Base-by-base conservation (phyloP, 306 rosid genomes). In the Hippophae tibetana region DNA sequence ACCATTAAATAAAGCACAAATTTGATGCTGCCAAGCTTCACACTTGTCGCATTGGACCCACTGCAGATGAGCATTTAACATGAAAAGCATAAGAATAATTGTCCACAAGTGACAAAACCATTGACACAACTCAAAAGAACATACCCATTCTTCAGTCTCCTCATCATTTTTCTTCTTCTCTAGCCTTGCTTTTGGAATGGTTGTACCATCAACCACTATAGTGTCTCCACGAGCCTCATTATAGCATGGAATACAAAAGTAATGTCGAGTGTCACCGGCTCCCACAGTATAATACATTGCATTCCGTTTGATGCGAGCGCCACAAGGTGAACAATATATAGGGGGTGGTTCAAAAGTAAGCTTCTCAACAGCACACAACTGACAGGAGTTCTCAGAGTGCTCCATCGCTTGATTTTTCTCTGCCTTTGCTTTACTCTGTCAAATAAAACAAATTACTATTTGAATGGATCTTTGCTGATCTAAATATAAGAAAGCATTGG, bases 31-130 rank as follows among this genome's bases (percentile, higher is more conserved):
- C 97, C 99, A 93, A 47, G 97, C 99, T 80, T 93, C 97, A 61
- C 99, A 93, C 76, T 88, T 93, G 78, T 93, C 99, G 79, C 99
- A 93, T 80, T 88, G 99, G 75, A 93, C 99, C 97, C 97, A 93
- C 99, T 92, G 83, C 72, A 79, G 45, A 60, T 12, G 43, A 62
- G 59, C 38, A 79, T 27, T 52, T 41, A 54, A 40, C 10, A 31
- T 47, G 52, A 61, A 61, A 66, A 57, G 46, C 64, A 72, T 66
- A 58, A 79, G 62, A 80, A 75, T 52, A 51, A 46, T 27, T 43
- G 23, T 18, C 53, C 27, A 38, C 47, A 58, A 67, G 45, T 52
- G 60, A 54, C 14, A 26, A 64, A 69, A 63, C 40, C 47, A 65
- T 47, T 52, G 7, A 62, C 58, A 60, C n/a, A 25, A 58, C 48